Conservation (phyloP, 1,284 basidiomycete genomes). For the Apiotrichum gracile region DNA sequence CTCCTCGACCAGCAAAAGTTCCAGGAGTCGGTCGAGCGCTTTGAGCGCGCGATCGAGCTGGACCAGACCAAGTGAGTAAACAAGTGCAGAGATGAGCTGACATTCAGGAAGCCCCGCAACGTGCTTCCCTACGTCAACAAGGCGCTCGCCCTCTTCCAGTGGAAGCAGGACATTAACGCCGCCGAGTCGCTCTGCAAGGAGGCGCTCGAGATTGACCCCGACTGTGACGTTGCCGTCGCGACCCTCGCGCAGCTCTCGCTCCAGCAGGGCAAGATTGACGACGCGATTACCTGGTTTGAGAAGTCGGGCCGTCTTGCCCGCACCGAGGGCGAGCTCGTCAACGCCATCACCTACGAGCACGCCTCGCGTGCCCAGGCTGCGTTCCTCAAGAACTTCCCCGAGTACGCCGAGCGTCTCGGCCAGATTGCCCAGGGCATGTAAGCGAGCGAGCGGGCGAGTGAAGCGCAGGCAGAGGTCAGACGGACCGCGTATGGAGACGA, state of each 20-base stretch:
- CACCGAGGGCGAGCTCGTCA: slow-evolving; percentile 83
- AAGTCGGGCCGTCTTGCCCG: slow-evolving; percentile 78
- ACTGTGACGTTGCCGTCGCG: slow-evolving; percentile 94
- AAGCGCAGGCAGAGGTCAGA: background rate
- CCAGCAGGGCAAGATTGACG: slow-evolving; percentile 84
- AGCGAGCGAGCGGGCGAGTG: background rate
- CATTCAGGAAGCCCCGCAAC: slow-evolving; percentile 57
- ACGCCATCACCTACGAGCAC: slow-evolving; percentile 72
- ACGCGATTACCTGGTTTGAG: slow-evolving; percentile 83
- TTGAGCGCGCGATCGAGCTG: slow-evolving; percentile 85
- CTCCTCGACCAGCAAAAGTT: slow-evolving; percentile 87
- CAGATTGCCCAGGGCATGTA: slow-evolving; percentile 45
- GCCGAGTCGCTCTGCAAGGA: slow-evolving; percentile 83
- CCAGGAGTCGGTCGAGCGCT: slow-evolving; percentile 88
- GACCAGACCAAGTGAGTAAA: slow-evolving; percentile 64
- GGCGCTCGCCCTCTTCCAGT: slow-evolving; percentile 90
- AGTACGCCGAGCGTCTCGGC: slow-evolving; percentile 56
- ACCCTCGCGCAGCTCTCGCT: slow-evolving; percentile 89
- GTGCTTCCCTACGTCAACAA: slow-evolving; percentile 97
- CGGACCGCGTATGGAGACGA: too few relatives aligned
- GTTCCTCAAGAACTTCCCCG: slow-evolving; percentile 75
- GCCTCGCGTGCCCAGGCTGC: slow-evolving; percentile 73
- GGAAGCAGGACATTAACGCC: slow-evolving; percentile 79
- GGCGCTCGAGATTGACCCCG: slow-evolving; percentile 79
- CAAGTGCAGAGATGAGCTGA: background rate